Evolutionary conservation across 805 yeast genomes (phyloP).

Genomic region (Alloascoidea hylecoeti): DNA sequence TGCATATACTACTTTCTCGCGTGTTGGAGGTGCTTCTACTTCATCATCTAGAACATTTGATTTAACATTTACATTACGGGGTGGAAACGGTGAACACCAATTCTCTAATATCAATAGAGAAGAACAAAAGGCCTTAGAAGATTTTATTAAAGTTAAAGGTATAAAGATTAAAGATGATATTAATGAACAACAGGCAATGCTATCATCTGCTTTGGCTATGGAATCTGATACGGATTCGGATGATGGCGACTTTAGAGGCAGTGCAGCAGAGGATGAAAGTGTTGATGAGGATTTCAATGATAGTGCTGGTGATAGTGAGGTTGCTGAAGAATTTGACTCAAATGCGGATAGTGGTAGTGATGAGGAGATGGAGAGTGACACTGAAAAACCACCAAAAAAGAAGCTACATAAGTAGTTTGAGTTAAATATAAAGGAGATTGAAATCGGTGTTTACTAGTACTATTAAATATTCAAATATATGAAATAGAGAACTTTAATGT

Average conservation of each 20-base stretch:
- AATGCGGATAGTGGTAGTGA: constrained; percentile 28
- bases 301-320: constrained; percentile 40
- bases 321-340: constrained; percentile 76
- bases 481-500: too few relatives aligned
- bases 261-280: constrained; percentile 68
- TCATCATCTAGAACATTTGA: constrained; percentile 84
- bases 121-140: constrained; percentile 72
- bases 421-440: too few relatives aligned
- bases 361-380: constrained; percentile 12
- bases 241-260: constrained; percentile 32
- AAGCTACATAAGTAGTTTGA: constrained; percentile 4
- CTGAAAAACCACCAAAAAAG: constrained; percentile 15
- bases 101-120: constrained; percentile 85
- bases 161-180: constrained; percentile 79
- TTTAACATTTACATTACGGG: constrained; percentile 60
- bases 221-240: constrained; percentile 41
- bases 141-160: constrained; percentile 63
- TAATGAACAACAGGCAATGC: constrained; percentile 69
- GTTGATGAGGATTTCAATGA: constrained; percentile 76
- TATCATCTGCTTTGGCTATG: constrained; percentile 62
- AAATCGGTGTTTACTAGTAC: too few relatives aligned
- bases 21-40: constrained; percentile 71
- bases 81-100: constrained; percentile 54
- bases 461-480: too few relatives aligned
- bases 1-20: constrained; percentile 62